Evolutionary conservation across 352 stramenopile species (phyloP), one percentile per base, ranked within the genome.

Genomic region (Globisporangium sylvaticum): DNA sequence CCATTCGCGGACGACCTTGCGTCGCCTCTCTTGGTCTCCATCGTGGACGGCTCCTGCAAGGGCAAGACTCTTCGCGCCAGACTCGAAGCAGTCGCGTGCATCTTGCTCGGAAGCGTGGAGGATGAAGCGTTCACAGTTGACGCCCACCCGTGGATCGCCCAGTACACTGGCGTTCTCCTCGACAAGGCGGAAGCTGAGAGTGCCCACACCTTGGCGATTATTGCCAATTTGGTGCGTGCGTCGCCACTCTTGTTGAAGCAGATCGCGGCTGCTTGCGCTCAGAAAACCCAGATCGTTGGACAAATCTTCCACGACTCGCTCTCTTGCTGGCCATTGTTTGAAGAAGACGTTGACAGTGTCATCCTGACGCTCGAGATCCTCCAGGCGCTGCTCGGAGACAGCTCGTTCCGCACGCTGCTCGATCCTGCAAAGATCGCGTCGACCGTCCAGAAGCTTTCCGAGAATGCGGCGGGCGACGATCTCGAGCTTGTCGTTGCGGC

Each of bases 271-370:
- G 76, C 77, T 60, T 87, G 77, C 32, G 70, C 83, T 31, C 48
- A 69, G 0, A 69, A 86, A 39, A 69, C 70, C 1, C 70, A 78
- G 12, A 71, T 68, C 1, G 65, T 90, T 22, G 78, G 69, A 2
- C 70, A 79, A 31, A 78, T 75, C 15, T 68, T 88, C 24, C 77
- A 83, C 48, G 71, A 83, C 29, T 73, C 75, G 46, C 70, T 90
- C 15, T 65, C 75, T 55, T 72, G 73, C 32, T 90, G 81, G 81
- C 81, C 81, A 4, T 61, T 90, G 25, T 90, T 84, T 60, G 81
- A 90, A 65, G 81, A 90, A 32, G 81, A 90, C 59, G 63, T 87
- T 1, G 81, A 90, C 50, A 65, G 78, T n/a, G 75, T 87, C 5
- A 62, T 87, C 44, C 65, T 87, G 20, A 80, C 78, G 14, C 67